A percentile compares a stretch with the other conserved stretches of the same genome.
Conservation (phyloP, 73 alveolate genomes). For the Paramecium biaurelia region DNA sequence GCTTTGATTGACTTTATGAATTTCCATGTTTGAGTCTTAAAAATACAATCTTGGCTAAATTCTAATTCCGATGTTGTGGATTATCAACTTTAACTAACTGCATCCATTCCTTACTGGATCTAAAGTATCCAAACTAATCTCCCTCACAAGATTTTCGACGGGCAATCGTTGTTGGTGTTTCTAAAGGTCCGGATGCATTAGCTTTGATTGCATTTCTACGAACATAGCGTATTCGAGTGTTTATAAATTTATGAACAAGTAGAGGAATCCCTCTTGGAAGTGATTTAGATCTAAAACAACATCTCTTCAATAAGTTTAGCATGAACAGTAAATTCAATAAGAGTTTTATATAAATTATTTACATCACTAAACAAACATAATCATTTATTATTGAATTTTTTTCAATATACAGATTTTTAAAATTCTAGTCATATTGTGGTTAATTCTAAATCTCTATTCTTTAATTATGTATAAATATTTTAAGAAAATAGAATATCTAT, state of each 20-base stretch:
- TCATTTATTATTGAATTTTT: not conserved
- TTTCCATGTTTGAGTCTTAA: conserved; percentile 1
- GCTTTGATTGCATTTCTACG: not conserved
- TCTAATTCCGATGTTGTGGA: conserved; percentile 16
- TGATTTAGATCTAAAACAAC: not conserved
- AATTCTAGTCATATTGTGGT: no score
- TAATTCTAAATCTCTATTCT: no score
- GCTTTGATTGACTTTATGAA: not conserved
- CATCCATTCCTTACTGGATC: not conserved
- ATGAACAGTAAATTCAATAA: not conserved
- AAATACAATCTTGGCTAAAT: not conserved
- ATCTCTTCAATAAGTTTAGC: not conserved
- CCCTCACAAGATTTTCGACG: conserved; percentile 17
- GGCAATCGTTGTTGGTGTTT: not conserved
- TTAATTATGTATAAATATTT: not conserved
- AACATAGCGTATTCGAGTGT: not conserved
- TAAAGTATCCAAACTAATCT: not conserved
- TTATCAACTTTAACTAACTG: not conserved
- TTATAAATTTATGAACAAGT: not conserved
- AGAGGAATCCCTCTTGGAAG: not conserved
- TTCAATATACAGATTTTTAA: no score
- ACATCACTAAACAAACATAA: not conserved
- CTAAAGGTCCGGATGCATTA: not conserved
- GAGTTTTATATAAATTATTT: not conserved
- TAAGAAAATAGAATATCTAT: not conserved